Evolutionary conservation across 2,329 filamentous ascomycete genomes (phyloP).

Genomic region (Biscogniauxia marginata): DNA sequence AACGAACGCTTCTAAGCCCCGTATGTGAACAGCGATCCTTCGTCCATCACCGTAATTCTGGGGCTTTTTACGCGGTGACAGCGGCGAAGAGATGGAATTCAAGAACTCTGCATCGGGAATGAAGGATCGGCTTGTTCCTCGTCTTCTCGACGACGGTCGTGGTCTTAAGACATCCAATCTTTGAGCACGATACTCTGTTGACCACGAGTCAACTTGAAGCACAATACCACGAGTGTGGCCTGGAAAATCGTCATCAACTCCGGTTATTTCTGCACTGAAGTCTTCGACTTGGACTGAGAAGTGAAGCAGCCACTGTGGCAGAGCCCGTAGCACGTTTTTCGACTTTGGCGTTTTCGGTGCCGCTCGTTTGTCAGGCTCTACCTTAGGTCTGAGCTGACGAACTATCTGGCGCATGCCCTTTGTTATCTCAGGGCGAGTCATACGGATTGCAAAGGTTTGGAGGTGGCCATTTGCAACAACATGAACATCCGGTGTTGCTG

Average conservation of each 20-base stretch:
- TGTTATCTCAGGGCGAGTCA: conserved; percentile 89
- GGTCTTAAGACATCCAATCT: conserved; percentile 64
- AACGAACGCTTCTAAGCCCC: conserved; percentile 85
- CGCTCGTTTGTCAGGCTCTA: conserved; percentile 60
- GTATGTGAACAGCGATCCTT: conserved; percentile 74
- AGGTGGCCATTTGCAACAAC: conserved; percentile 78
- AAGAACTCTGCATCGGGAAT: conserved; percentile 67
- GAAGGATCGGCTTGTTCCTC: conserved; percentile 71
- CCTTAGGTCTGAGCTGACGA: conserved; percentile 71
- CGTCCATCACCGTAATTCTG: conserved; percentile 70
- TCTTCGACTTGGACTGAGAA: conserved; percentile 84
- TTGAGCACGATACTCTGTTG: conserved; percentile 83
- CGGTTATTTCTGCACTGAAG: conserved; percentile 87
- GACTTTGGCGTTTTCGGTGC: conserved; percentile 49
- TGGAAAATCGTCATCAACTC: conserved; percentile 80
- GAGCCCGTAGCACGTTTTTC: conserved; percentile 69
- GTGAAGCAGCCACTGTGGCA: conserved; percentile 83
- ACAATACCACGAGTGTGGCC: conserved; percentile 78
- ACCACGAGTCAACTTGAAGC: conserved; percentile 83
- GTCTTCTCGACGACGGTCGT: conserved; percentile 58
- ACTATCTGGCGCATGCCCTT: conserved; percentile 91
- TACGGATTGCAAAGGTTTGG: conserved; percentile 83
- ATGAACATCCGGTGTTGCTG: conserved; percentile 79
- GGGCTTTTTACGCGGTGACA: conserved; percentile 51
- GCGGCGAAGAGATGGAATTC: conserved; percentile 48